Evolutionary conservation across 352 stramenopile species (phyloP).

Genomic region (Phytophthora macrochlamydospora): DNA sequence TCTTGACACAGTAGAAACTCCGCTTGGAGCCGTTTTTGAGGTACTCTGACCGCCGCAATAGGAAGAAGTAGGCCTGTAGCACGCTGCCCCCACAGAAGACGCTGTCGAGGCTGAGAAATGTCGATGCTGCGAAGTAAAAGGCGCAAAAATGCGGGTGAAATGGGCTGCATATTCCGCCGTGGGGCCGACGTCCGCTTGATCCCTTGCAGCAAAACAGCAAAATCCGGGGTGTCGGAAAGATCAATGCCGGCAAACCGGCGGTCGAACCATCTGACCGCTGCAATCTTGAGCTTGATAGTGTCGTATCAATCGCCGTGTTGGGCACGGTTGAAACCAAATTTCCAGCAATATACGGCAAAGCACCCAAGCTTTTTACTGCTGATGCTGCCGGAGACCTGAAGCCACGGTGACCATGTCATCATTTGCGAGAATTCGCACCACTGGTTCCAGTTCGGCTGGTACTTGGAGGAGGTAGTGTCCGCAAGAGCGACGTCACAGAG

Average conservation of each 20-base stretch:
- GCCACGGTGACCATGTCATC: constrained; percentile 10
- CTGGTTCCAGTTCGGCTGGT: constrained; percentile 3
- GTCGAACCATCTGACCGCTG: constrained; percentile 26
- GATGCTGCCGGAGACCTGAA: not conserved
- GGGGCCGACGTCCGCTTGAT: constrained; percentile 26
- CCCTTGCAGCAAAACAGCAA: constrained; percentile 18
- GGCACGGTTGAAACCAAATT: constrained; percentile 15
- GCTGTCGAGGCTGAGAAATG: constrained; percentile 6
- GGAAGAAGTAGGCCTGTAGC: constrained; percentile 32
- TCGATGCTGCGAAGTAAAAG: constrained; percentile 10
- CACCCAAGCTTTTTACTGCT: constrained; percentile 13
- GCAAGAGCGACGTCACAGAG: constrained; percentile 6
- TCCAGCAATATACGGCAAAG: constrained; percentile 20
- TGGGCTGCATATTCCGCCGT: constrained; percentile 25
- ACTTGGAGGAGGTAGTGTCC: constrained; percentile 4
- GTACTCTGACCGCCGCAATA: constrained; percentile 23
- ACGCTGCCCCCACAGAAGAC: constrained; percentile 28
- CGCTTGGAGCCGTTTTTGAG: constrained; percentile 1
- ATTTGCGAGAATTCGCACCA: constrained; percentile 1
- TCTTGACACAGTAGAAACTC: constrained; percentile 21
- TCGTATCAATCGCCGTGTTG: constrained; percentile 15
- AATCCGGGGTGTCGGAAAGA: constrained; percentile 1
- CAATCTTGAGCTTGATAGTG: constrained; percentile 28
- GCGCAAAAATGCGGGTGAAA: constrained; percentile 24
- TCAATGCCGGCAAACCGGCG: constrained; percentile 8